A percentile compares a stretch with the other conserved stretches of the same genome.
These are phyloP conservation scores for Vanrija sp. DNA, from an alignment of 1,284 basidiomycete species.

Conservation along the genomic window DNA sequence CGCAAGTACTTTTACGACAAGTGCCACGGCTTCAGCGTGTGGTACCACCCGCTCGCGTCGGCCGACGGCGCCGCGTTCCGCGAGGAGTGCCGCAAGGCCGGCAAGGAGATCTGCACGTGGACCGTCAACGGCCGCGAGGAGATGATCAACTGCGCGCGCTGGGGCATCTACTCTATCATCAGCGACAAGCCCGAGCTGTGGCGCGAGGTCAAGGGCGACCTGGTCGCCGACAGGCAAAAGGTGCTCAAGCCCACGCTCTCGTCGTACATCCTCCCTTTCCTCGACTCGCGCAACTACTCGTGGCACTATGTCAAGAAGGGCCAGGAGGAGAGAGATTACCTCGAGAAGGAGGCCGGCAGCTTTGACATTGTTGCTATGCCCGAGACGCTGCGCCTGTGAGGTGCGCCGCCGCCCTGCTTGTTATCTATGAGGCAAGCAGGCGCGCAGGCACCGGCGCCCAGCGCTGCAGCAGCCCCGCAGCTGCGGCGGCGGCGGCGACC, in stretches of 20 bases:
- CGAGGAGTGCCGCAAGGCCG: constrained; percentile 67
- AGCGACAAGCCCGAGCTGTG: constrained; percentile 61
- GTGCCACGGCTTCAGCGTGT: constrained; percentile 84
- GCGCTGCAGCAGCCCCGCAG: no score
- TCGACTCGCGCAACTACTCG: constrained; percentile 35
- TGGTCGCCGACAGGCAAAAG: constrained; percentile 24
- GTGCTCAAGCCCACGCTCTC: constrained; percentile 30
- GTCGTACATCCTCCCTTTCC: constrained; percentile 29
- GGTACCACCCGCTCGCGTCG: constrained; percentile 70
- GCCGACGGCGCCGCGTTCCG: constrained; percentile 67
- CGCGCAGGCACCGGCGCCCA: no score
- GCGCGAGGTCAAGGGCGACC: constrained; percentile 35
- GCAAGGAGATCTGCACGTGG: constrained; percentile 92
- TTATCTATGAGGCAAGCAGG: no score
- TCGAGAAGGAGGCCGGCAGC: constrained; percentile 44
- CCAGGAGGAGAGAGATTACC: constrained; percentile 42
- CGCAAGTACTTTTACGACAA: constrained; percentile 85
- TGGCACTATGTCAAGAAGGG: constrained; percentile 34
- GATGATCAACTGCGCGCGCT: constrained; percentile 93
- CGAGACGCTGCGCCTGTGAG: background rate
- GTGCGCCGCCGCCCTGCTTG: no score
- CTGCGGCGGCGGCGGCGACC: no score
- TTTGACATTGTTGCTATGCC: constrained; percentile 27
- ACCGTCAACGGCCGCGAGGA: constrained; percentile 87
- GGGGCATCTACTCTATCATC: constrained; percentile 85